These are phyloP conservation scores for Podaxis sp. DNA, from an alignment of 768 basidiomycete species.

Conservation along the genomic window DNA sequence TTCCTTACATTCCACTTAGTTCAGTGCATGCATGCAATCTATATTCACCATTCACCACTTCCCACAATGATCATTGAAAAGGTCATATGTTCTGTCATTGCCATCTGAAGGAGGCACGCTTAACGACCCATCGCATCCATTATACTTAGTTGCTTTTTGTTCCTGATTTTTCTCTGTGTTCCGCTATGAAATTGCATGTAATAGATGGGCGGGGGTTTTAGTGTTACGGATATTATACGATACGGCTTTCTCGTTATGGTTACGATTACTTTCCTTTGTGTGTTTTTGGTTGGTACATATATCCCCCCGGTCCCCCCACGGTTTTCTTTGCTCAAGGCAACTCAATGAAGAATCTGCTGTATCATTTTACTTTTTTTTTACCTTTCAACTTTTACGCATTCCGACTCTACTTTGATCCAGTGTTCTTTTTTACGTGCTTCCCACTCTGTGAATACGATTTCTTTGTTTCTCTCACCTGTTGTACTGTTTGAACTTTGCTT, in stretches of 20 bases:
- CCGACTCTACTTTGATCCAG: not conserved
- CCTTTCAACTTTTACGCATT: not conserved
- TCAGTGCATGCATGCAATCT: slow-evolving; percentile 52
- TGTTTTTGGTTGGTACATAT: slow-evolving; percentile 8
- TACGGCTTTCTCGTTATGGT: not conserved
- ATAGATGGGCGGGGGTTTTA: slow-evolving; percentile 39
- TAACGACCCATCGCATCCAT: slow-evolving; percentile 24
- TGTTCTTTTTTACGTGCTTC: not conserved
- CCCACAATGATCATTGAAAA: slow-evolving; percentile 18
- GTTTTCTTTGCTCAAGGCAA: slow-evolving; percentile 12
- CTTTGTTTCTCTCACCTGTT: not conserved
- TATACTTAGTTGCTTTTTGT: slow-evolving; percentile 42
- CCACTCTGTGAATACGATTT: slow-evolving; percentile 3
- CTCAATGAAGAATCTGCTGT: slow-evolving; percentile 5
- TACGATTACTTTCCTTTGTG: slow-evolving; percentile 6
- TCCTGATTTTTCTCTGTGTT: slow-evolving; percentile 34
- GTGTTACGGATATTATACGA: slow-evolving; percentile 9
- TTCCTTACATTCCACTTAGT: slow-evolving; percentile 32
- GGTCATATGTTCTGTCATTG: slow-evolving; percentile 29
- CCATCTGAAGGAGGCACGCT: slow-evolving; percentile 65
- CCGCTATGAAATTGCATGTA: slow-evolving; percentile 46
- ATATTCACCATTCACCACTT: slow-evolving; percentile 22
- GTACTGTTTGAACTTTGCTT: not conserved
- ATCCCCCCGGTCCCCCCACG: not conserved
- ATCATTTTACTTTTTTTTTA: slow-evolving; percentile 1